Evolutionary conservation across 2,329 filamentous ascomycete genomes (phyloP).

Genomic region (Metarhizium album): DNA sequence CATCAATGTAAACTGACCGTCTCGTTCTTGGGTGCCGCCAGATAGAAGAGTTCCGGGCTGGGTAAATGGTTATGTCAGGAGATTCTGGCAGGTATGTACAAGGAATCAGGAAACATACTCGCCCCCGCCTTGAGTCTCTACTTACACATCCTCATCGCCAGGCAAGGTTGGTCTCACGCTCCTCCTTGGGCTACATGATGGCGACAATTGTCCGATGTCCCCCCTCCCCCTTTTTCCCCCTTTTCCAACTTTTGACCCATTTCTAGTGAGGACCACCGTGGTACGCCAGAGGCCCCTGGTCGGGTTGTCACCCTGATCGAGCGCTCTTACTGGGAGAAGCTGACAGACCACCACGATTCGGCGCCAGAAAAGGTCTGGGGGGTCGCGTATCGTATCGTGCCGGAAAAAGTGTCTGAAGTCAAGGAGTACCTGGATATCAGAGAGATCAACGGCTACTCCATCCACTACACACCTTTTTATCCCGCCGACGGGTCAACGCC

Average conservation of each 20-base stretch:
- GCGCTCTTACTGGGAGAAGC: slow-evolving; percentile 67
- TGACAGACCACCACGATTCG: slow-evolving; percentile 56
- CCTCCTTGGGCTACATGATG: background rate
- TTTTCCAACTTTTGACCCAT: background rate
- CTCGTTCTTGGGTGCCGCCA: slow-evolving; percentile 24
- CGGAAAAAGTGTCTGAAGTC: slow-evolving; percentile 65
- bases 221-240: no score
- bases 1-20: background rate
- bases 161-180: slow-evolving; percentile 5
- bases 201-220: background rate
- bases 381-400: slow-evolving; percentile 75
- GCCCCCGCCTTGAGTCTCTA: background rate
- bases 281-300: slow-evolving; percentile 77
- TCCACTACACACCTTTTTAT: slow-evolving; percentile 81
- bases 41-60: slow-evolving; percentile 80
- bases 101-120: background rate
- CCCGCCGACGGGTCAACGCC: slow-evolving; percentile 25
- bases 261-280: slow-evolving; percentile 80
- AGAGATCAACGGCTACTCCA: slow-evolving; percentile 94
- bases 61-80: slow-evolving; percentile 84
- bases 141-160: background rate
- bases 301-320: slow-evolving; percentile 90
- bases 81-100: slow-evolving; percentile 87
- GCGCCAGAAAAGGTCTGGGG: slow-evolving; percentile 71
- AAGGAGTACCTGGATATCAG: slow-evolving; percentile 87